These are phyloP conservation scores for Saccharomyces kudriavzevii DNA, from an alignment of 805 yeast species.

Conservation along the genomic window DNA sequence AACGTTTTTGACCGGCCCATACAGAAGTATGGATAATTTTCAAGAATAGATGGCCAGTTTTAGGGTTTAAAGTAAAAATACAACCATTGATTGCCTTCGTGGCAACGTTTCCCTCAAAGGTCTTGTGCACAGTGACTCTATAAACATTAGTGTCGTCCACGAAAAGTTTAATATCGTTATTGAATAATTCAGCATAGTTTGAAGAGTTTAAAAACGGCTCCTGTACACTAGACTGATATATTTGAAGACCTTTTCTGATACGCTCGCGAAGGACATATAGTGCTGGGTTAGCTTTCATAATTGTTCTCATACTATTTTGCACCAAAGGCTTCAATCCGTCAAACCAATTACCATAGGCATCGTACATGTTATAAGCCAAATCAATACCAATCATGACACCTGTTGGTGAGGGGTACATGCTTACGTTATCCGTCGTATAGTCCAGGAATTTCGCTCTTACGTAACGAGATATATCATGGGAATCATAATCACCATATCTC, in stretches of 20 bases:
- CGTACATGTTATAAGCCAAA: constrained; percentile 90
- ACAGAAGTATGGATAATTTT: constrained; percentile 89
- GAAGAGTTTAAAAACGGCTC: constrained; percentile 84
- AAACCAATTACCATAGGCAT: constrained; percentile 96
- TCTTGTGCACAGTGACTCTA: constrained; percentile 83
- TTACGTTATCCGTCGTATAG: constrained; percentile 79
- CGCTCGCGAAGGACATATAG: constrained; percentile 86
- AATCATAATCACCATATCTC: constrained; percentile 94
- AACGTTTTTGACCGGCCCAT: constrained; percentile 94
- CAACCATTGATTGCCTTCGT: constrained; percentile 93
- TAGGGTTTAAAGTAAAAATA: constrained; percentile 80
- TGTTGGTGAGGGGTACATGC: constrained; percentile 85
- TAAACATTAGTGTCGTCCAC: constrained; percentile 93
- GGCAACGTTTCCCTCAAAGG: constrained; percentile 86
- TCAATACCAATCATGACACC: constrained; percentile 89
- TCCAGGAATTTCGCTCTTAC: constrained; percentile 89
- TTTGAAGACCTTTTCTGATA: constrained; percentile 85
- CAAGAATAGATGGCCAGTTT: constrained; percentile 81
- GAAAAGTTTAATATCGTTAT: constrained; percentile 73
- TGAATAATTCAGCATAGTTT: constrained; percentile 84
- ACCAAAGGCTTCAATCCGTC: constrained; percentile 85
- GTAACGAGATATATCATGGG: constrained; percentile 92
- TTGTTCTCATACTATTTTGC: constrained; percentile 86
- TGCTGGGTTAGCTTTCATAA: constrained; percentile 93
- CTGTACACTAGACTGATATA: constrained; percentile 88